Percentiles rank a stretch among this genome's conserved stretches.
phyloP scores from a whole-genome alignment of 2,329 filamentous ascomycete species.

The Fusarium falciforme region DNA sequence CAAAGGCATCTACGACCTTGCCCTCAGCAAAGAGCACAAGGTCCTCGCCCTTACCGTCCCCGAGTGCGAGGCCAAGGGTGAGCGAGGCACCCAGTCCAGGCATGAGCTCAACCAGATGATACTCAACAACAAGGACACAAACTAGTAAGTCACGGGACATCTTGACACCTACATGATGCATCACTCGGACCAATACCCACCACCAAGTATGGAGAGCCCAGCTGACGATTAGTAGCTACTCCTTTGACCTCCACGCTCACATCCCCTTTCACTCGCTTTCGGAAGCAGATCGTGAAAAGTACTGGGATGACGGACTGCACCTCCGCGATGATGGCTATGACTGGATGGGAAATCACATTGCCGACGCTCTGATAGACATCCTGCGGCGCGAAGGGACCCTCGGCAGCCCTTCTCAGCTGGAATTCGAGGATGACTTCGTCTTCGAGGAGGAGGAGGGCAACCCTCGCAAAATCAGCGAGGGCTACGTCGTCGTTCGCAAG shows the following conservation, averaged over 20 bases:
- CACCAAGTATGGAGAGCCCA: neutral
- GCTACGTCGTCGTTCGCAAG: constrained; percentile 66
- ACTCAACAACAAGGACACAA: constrained; percentile 57
- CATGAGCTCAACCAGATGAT: constrained; percentile 65
- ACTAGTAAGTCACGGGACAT: constrained; percentile 60
- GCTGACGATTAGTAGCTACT: constrained; percentile 56
- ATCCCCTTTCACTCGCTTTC: constrained; percentile 66
- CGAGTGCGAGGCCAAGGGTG: constrained; percentile 54
- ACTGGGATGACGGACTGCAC: constrained; percentile 73
- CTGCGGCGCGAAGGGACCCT: constrained; percentile 49
- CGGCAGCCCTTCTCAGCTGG: neutral
- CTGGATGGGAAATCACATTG: constrained; percentile 69
- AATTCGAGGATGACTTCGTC: constrained; percentile 30
- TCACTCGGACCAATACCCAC: neutral
- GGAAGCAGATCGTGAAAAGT: constrained; percentile 56
- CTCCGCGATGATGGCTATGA: constrained; percentile 70
- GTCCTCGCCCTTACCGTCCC: constrained; percentile 74
- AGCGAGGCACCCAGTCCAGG: constrained; percentile 50
- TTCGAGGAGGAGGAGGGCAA: constrained; percentile 65
- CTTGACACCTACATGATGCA: neutral
- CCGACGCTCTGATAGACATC: constrained; percentile 62
- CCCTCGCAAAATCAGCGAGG: constrained; percentile 59
- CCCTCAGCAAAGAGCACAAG: constrained; percentile 61
- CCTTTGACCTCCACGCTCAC: constrained; percentile 66
- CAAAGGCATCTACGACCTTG: constrained; percentile 61